These are phyloP conservation scores for Chaetomium globosum DNA, from an alignment of 2,329 filamentous ascomycete genomes.

Conservation along the genomic window DNA sequence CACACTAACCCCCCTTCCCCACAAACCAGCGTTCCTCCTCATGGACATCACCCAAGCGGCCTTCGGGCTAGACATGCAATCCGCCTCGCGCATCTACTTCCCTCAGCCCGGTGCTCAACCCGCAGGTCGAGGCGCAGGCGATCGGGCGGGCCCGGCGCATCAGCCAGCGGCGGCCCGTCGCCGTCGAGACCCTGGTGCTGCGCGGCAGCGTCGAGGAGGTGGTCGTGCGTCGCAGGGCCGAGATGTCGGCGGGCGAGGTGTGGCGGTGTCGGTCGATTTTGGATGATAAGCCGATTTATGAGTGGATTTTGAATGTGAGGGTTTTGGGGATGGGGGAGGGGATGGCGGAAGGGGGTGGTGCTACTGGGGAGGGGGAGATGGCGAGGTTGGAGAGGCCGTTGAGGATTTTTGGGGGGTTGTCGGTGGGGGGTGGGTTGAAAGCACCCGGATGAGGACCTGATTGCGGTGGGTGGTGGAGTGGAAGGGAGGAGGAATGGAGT, in stretches of 20 bases:
- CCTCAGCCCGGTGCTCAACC: constrained; percentile 82
- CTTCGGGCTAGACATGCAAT: constrained; percentile 81
- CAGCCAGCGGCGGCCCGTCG: constrained; percentile 76
- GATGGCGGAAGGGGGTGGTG: neutral
- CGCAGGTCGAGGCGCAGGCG: constrained; percentile 83
- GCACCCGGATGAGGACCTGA: constrained; percentile 27
- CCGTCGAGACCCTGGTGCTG: constrained; percentile 83
- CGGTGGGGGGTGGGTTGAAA: constrained; percentile 18
- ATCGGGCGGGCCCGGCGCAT: constrained; percentile 89
- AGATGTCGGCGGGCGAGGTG: constrained; percentile 72
- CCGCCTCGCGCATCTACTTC: constrained; percentile 84
- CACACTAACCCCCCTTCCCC: neutral
- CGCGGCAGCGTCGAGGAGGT: constrained; percentile 80
- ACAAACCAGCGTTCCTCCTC: constrained; percentile 68
- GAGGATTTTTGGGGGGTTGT: constrained; percentile 29
- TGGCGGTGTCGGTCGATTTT: constrained; percentile 58
- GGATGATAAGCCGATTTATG: constrained; percentile 59
- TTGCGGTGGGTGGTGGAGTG: constrained; percentile 5
- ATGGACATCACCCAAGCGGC: constrained; percentile 93
- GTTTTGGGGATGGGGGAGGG: constrained; percentile 44
- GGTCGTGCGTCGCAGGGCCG: constrained; percentile 71
- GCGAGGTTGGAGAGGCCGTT: constrained; percentile 24
- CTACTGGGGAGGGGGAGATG: constrained; percentile 22
- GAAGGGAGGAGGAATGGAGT: neutral
- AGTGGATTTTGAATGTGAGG: constrained; percentile 58